Evolutionary conservation across 768 basidiomycete species (phyloP).

Genomic region (Phylloporus rhodoxanthus): DNA sequence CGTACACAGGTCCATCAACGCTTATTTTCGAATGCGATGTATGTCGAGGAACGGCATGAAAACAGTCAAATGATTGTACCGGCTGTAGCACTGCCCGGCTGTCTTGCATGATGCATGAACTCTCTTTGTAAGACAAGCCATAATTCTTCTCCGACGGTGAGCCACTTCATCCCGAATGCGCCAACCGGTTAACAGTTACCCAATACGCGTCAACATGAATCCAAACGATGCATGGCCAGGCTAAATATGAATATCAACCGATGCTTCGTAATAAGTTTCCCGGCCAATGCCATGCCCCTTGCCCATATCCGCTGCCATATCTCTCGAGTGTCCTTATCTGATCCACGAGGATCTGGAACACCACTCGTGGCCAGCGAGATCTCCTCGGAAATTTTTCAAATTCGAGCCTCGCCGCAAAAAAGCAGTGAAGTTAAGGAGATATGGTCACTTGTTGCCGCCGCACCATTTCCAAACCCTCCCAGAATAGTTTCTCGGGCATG

Average conservation of each 20-base stretch:
- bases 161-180: conserved; percentile 23
- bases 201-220: conserved; percentile 42
- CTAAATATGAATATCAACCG: conserved; percentile 37
- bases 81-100: conserved; percentile 14
- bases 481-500: conserved; percentile 38
- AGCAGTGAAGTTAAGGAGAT: conserved; percentile 48
- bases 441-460: conserved; percentile 44
- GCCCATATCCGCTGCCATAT: conserved; percentile 31
- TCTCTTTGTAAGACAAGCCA: conserved; percentile 4
- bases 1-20: conserved; percentile 4
- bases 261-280: conserved; percentile 24
- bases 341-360: conserved; percentile 31
- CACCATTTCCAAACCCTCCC: conserved; percentile 34
- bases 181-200: conserved; percentile 41
- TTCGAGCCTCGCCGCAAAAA: conserved; percentile 29
- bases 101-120: conserved; percentile 6
- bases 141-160: conserved; percentile 6
- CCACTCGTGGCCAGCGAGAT: conserved; percentile 26
- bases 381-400: conserved; percentile 32
- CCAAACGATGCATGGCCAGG: conserved; percentile 42
- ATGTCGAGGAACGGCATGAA: conserved; percentile 11
- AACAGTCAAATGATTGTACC: conserved; percentile 7
- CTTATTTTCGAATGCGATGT: conserved; percentile 2
- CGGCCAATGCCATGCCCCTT: conserved; percentile 17
- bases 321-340: conserved; percentile 27